Evolutionary conservation across 345 rosid species (phyloP), one percentile per base, ranked within the genome.

Genomic region (Populus ilicifolia): DNA sequence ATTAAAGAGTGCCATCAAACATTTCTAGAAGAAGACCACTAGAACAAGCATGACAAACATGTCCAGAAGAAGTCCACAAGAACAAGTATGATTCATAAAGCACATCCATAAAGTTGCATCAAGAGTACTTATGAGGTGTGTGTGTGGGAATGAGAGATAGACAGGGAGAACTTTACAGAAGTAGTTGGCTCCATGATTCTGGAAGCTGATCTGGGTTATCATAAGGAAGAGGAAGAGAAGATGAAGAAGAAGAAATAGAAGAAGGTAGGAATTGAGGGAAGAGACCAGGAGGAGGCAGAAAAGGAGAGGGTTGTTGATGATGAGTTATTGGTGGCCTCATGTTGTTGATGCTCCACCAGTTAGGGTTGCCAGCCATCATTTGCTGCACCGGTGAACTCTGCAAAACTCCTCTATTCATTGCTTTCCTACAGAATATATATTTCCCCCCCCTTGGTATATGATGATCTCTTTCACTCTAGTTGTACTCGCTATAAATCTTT

Each of bases 151-250:
- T 1, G n/a, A n/a, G 38, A 69, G 70, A 33, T 74, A 41, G 39
- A 46, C 73, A 85, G 77, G 63, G 75, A 76, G 46, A 43, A 43
- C 12, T 50, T 79, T 81, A 81, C 98, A 89, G 62, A 74, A 89
- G 92, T 39, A 93, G 93, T 80, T 93, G 98, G 85, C 94, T 91
- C 94, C 94, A 88, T 11, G 98, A 89, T 78, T 91, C 94, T 7
- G 94, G 94, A 82, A 89, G 88, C 44, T 74, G 78, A 27, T 91
- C 96, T 52, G 87, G 91, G 80, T 83, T 84, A 73, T 90, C 91
- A 75, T 83, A 4, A 81, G 88, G 87, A 54, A 86, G 48, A 63
- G 84, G 83, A 79, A 87, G 78, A 8, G 93, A 84, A 68, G 96
- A 85, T 23, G 86, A 88, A 20, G 91, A 90, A 1, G 91, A 84